Evolutionary conservation across 352 stramenopile species (phyloP), one percentile per base, ranked within the genome.

Genomic region (Globisporangium carolinianum): DNA sequence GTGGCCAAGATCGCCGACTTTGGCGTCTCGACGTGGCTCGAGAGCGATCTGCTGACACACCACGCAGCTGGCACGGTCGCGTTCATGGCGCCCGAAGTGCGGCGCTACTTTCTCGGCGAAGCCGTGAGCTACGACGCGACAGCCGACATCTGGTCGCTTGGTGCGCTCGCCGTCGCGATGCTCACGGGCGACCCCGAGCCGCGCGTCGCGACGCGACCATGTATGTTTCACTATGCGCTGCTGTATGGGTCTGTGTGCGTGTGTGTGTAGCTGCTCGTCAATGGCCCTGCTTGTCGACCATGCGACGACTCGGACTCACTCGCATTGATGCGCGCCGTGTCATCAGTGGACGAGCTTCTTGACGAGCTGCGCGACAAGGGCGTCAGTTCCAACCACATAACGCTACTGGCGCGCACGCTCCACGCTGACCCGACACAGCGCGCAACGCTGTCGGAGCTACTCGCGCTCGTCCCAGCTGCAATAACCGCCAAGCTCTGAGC

Each of bases 61-160:
- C 81, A 91, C 42, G 79, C 79, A 15, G 83, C 83, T 6, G 83
- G 79, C 1, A 93, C 83, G 11, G 67, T 93, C 47, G 76, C 77
- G 45, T 93, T 87, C 58, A 93, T 91, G 83, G 83, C 83, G 4
- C 83, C 83, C 1, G 81, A 93, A 60, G 79, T 93, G 60, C 69
- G 81, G 10, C 68, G 73, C 3, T 93, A 85, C 61, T 88, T 93
- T 53, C 46, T 91, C 0, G 79, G 79, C 11, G 76, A 91, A 60
- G 63, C 68, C 32, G 78, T 91, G 48, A 81, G 68, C 42, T 93
- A 91, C 62, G 73, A 90, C 46, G 57, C 66, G 53, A 75, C 73
- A 35, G 83, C 81, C 32, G 83, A 93, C 50, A 75, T 91, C 54
- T 93, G 83, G 81, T 91, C 81, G 18, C 76, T 93, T 3, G 83